Base-by-base conservation (phyloP, 1,284 basidiomycete genomes). In the Moesziomyces parantarcticus region DNA sequence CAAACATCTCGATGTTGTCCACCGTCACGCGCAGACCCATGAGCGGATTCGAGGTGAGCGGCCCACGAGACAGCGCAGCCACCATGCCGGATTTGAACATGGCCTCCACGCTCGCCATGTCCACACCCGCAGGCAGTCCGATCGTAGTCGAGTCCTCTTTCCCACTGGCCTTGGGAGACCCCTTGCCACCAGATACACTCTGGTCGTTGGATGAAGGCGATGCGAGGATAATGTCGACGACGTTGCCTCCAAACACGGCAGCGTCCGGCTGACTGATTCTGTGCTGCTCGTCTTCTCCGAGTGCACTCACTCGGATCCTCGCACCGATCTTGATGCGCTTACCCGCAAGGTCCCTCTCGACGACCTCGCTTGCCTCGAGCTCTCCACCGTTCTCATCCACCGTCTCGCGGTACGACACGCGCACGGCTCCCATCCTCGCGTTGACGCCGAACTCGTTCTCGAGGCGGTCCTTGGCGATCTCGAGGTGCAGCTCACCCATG, bases 401-500 rank as follows among this genome's bases (percentile, higher is more conserved):
- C 22, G 89, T 88, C 84, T 94, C 92, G 25, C 92, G 88, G 85
- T 91, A 93, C 82, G 89, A 90, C 49, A 95, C 92, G 6, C 90
- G 87, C 57, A 92, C 89, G 54, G 85, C 86, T 3, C 93, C 92
- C 78, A 93, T 88, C 78, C 92, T 89, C 68, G 92, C 93, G 42
- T 88, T 87, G 20, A 87, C 92, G 26, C 89, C 87, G 89, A 92
- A 95, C 84, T 94, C 93, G 63, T 92, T 89, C 54, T 86, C 87
- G 32, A 95, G 85, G 25, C 93, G 87, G 39, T 89, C 89, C 83
- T 92, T 91, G 1, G 93, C 88, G 59, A 95, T 94, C 83, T 95
- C 93, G 8, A 95, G 87, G 81, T 95, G 92, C 26, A 95, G 87
- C 40, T 91, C 89, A 14, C 92, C 92, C 57, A 94, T 88, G 5